Percentiles rank a stretch among this genome's conserved stretches.
These are phyloP conservation scores for Raffaelea arxii DNA, from an alignment of 2,329 filamentous ascomycete species.

Conservation along the genomic window DNA sequence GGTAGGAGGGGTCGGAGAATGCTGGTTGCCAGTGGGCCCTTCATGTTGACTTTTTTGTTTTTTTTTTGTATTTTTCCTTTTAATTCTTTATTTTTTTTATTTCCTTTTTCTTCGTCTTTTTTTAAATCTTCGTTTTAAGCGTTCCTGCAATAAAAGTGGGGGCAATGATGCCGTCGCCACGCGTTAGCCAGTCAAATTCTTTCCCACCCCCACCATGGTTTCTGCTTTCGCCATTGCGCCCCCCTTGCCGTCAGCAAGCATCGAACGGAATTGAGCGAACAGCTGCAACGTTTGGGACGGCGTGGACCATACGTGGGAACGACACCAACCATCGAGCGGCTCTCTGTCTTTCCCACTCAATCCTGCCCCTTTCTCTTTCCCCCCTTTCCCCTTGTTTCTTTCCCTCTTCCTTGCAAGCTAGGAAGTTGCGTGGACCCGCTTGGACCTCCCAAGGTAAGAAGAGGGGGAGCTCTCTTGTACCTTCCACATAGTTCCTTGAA, in stretches of 20 bases:
- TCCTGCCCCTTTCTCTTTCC: not conserved
- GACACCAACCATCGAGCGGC: too few relatives aligned
- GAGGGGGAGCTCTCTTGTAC: too few relatives aligned
- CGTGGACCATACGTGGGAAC: too few relatives aligned
- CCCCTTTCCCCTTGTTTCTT: not conserved
- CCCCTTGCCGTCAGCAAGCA: not conserved
- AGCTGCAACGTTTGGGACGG: not conserved
- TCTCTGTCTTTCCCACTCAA: not conserved
- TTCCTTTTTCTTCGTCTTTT: not conserved
- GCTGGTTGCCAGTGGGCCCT: slow-evolving; percentile 15
- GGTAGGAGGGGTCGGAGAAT: slow-evolving; percentile 30
- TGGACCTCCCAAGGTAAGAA: not conserved
- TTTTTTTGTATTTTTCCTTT: slow-evolving; percentile 1
- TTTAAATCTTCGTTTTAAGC: slow-evolving; percentile 11
- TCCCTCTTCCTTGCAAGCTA: not conserved
- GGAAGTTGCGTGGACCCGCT: not conserved
- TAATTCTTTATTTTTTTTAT: not conserved
- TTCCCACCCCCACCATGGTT: not conserved
- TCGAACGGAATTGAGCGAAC: not conserved
- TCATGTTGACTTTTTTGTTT: slow-evolving; percentile 8
- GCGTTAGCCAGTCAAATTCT: slow-evolving; percentile 14
- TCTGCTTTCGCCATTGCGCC: not conserved
- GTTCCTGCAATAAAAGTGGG: slow-evolving; percentile 6
- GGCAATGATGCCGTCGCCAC: slow-evolving; percentile 14
- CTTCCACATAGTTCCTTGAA: too few relatives aligned